phyloP scores from a whole-genome alignment of 2,329 filamentous ascomycete species.

The Coleophoma crateriformis region DNA sequence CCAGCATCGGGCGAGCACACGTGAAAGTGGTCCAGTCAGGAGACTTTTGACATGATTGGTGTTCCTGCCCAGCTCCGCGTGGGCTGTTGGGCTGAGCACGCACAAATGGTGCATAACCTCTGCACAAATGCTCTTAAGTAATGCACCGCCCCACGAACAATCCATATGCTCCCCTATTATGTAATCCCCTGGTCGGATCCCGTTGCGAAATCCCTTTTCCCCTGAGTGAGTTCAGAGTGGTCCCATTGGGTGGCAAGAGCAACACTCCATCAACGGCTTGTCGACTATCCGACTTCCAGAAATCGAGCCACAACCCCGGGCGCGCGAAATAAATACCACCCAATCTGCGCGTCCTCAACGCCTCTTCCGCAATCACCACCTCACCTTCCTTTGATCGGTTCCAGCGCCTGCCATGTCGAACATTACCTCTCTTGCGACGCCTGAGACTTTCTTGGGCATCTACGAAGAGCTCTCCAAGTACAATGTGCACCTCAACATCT shows the following conservation, averaged over 20 bases:
- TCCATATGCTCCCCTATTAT: too few species aligned
- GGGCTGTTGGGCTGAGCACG: too few species aligned
- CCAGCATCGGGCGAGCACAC: too few species aligned
- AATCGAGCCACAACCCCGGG: background rate
- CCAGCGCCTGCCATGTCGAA: constrained; percentile 15
- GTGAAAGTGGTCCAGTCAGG: too few species aligned
- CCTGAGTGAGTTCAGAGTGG: background rate
- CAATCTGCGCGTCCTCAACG: background rate
- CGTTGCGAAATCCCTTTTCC: too few species aligned
- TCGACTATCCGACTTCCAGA: background rate
- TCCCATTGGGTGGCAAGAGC: background rate
- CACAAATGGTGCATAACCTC: too few species aligned
- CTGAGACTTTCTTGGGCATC: constrained; percentile 44
- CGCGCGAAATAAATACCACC: background rate
- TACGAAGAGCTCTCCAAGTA: constrained; percentile 60
- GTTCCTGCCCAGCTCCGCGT: too few species aligned
- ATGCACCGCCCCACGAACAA: too few species aligned
- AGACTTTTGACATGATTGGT: too few species aligned
- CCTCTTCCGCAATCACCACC: background rate
- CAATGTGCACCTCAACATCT: constrained; percentile 76
- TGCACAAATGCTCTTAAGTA: too few species aligned
- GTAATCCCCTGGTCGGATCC: too few species aligned
- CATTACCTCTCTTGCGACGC: constrained; percentile 19
- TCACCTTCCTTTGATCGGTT: background rate
- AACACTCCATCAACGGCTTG: background rate